These are phyloP conservation scores for Aspergillus funiculosus DNA, from an alignment of 495 filamentous ascomycete species.

Conservation along the genomic window DNA sequence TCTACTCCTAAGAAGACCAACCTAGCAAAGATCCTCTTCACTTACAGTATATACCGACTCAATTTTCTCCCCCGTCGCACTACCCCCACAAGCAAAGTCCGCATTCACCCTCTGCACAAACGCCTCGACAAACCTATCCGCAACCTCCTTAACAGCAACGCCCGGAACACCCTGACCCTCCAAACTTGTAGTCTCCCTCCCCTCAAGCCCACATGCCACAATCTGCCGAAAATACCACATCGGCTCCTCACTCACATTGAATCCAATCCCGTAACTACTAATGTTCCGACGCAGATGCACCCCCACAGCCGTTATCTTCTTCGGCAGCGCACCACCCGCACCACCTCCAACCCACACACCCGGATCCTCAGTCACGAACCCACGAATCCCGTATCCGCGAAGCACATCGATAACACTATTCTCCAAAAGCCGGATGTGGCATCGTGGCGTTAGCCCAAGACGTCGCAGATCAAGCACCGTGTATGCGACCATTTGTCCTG, in stretches of 20 bases:
- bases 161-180: slow-evolving; percentile 33
- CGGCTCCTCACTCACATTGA: slow-evolving; percentile 67
- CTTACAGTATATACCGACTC: slow-evolving; percentile 37
- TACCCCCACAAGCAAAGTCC: slow-evolving; percentile 35
- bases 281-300: slow-evolving; percentile 82
- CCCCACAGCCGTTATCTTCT: slow-evolving; percentile 84
- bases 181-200: slow-evolving; percentile 69
- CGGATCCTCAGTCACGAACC: slow-evolving; percentile 63
- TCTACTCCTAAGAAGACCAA: background rate
- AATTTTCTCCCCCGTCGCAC: slow-evolving; percentile 31
- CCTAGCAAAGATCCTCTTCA: slow-evolving; percentile 30
- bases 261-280: slow-evolving; percentile 75
- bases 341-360: slow-evolving; percentile 69
- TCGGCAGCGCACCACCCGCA: slow-evolving; percentile 18
- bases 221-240: slow-evolving; percentile 72
- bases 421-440: slow-evolving; percentile 73
- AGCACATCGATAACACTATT: slow-evolving; percentile 63
- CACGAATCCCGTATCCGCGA: slow-evolving; percentile 46
- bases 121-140: slow-evolving; percentile 33
- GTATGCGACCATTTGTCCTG: slow-evolving; percentile 86
- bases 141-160: slow-evolving; percentile 28
- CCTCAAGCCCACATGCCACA: slow-evolving; percentile 79
- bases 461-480: slow-evolving; percentile 71
- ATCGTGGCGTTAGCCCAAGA: slow-evolving; percentile 50
- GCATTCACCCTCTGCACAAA: slow-evolving; percentile 39